Conservation (phyloP, 345 rosid genomes). For the Populus davidiana region DNA sequence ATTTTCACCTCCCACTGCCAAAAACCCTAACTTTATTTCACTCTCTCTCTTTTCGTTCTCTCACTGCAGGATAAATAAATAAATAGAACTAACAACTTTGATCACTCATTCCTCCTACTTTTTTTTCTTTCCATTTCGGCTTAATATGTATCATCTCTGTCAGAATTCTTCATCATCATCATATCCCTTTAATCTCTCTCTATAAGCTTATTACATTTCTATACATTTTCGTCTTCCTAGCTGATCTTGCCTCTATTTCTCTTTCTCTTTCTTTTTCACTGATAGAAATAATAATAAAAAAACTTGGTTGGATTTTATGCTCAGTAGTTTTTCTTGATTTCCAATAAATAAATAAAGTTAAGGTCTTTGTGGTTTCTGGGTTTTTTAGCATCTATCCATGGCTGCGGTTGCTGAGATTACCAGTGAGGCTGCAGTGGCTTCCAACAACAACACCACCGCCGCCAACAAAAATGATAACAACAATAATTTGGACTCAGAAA, state of each 20-base stretch:
- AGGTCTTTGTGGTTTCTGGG: neutral
- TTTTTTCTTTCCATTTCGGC: constrained; percentile 1
- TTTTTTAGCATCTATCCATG: constrained; percentile 38
- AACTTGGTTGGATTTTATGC: neutral
- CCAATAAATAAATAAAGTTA: neutral
- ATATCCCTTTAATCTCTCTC: neutral
- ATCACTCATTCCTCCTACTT: neutral
- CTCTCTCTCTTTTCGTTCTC: neutral
- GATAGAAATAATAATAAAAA: neutral
- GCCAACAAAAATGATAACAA: constrained; percentile 6
- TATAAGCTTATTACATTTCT: neutral
- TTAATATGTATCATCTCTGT: neutral
- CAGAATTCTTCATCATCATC: neutral
- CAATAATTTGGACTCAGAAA: constrained; percentile 35
- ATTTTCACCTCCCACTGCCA: neutral
- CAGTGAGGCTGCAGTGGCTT: constrained; percentile 39
- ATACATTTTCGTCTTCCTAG: neutral
- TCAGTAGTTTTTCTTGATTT: neutral
- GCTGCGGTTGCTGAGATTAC: constrained; percentile 66
- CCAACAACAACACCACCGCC: neutral
- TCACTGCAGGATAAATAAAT: neutral
- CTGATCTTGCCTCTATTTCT: neutral
- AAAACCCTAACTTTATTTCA: constrained; percentile 12
- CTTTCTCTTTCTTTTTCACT: neutral
- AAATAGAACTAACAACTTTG: neutral